These are phyloP conservation scores for Jaltomata sinuosa DNA, from an alignment of 257 asterid genomes.

Conservation along the genomic window DNA sequence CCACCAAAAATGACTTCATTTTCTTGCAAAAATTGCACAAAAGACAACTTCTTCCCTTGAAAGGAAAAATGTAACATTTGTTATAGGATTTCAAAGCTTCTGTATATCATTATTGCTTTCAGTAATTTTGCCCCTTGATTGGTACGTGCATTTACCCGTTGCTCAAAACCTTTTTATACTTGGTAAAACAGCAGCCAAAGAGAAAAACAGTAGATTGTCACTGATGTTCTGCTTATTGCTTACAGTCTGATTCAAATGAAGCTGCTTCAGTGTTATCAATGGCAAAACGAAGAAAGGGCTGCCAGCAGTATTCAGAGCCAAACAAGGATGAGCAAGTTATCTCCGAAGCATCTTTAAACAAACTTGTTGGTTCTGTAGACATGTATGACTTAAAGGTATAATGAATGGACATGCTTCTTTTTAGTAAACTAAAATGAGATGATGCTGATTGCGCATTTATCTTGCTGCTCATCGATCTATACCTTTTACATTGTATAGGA, in stretches of 20 bases:
- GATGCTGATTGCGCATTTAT: not conserved
- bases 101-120: not conserved
- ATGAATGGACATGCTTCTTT: not conserved
- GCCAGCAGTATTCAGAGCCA: slow-evolving; percentile 22
- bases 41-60: not conserved
- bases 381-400: slow-evolving; percentile 62
- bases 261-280: slow-evolving; percentile 24
- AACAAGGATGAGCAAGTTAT: slow-evolving; percentile 47
- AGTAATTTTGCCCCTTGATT: not conserved
- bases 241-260: slow-evolving; percentile 36
- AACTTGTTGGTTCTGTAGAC: slow-evolving; percentile 81
- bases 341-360: slow-evolving; percentile 61
- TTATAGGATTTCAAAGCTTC: not conserved
- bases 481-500: slow-evolving; percentile 32
- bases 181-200: not conserved
- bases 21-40: not conserved
- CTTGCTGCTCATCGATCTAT: not conserved
- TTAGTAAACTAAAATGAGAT: not conserved
- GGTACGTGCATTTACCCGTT: not conserved
- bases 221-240: slow-evolving; percentile 3
- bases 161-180: not conserved
- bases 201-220: not conserved
- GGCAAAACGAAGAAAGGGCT: slow-evolving; percentile 45
- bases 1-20: not conserved
- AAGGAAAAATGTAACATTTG: too few relatives aligned